Percentiles rank a stretch among this genome's conserved stretches.
phyloP scores from a whole-genome alignment of 495 filamentous ascomycete genomes.

The Hypoxylon rickii region DNA sequence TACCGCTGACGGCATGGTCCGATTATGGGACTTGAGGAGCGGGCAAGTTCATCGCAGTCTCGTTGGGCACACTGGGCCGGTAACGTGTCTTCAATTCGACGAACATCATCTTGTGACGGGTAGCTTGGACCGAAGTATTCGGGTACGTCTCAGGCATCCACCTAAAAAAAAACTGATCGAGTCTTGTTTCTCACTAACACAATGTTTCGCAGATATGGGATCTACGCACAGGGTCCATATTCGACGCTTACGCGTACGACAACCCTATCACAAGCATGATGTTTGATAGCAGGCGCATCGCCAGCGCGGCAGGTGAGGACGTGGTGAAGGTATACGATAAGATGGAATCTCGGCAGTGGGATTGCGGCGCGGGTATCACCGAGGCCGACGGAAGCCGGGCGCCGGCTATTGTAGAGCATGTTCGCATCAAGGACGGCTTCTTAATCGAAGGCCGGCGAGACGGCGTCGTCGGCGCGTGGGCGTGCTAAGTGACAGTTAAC shows the following conservation, averaged over 20 bases:
- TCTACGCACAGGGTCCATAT: conserved; percentile 92
- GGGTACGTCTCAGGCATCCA: conserved; percentile 68
- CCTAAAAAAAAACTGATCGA: neutral
- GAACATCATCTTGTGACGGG: conserved; percentile 94
- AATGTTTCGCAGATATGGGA: conserved; percentile 83
- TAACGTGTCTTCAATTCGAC: conserved; percentile 95
- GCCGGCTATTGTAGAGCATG: conserved; percentile 78
- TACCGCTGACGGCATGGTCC: conserved; percentile 96
- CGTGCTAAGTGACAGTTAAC: conserved; percentile 60
- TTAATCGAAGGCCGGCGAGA: conserved; percentile 87
- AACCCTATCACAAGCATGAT: conserved; percentile 95
- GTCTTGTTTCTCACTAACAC: conserved; percentile 7
- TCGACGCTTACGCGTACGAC: conserved; percentile 95
- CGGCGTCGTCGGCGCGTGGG: conserved; percentile 90
- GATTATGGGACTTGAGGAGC: conserved; percentile 94
- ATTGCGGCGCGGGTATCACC: conserved; percentile 82
- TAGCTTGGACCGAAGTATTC: conserved; percentile 88
- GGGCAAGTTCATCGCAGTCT: conserved; percentile 95
- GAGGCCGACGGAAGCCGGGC: conserved; percentile 63
- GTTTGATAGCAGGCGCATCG: conserved; percentile 92
- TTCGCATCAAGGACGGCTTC: conserved; percentile 93
- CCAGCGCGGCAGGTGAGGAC: conserved; percentile 85
- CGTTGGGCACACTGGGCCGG: conserved; percentile 94
- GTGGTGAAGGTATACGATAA: conserved; percentile 99
- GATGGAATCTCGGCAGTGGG: conserved; percentile 93